Evolutionary conservation across 192 early-diverging fungal species (phyloP), one percentile per base, ranked within the genome.

Genomic region (Chytriomyces sp.): DNA sequence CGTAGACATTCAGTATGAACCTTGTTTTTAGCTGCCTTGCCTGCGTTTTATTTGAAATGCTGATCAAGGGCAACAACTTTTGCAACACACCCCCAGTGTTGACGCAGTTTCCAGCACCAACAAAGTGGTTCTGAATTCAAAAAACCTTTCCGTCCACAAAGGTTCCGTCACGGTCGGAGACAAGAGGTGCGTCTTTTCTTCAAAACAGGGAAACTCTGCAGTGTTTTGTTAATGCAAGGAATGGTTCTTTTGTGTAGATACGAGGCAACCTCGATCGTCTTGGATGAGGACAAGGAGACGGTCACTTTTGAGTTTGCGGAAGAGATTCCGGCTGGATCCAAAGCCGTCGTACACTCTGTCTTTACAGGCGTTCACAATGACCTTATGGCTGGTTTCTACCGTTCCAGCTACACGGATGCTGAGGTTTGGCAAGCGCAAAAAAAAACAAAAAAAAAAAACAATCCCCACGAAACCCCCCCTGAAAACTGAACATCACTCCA

Each of bases 331-430:
- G 81, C 76, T 9, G 85, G 83, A 53, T 67, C 85, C 49, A 84
- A 63, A 1, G 87, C 82, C n/a, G 60, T 77, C 45, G 74, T 90
- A 6, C 50, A 68, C 61, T 48, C 82, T 53, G 80, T 83, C 62
- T 90, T 89, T 79, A 81, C 83, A 11, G 87, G 87, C 59, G 79
- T 78, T 28, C 87, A 88, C 79, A 86, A 85, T 65, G 87, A 78
- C 44, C 88, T 93, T 75, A 96, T 99, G 96, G 87, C 88, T 50
- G 96, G 97, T 2, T 98, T 99, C 82, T 99, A 98, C 86, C 90
- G 96, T 57, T 91, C 89, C 64, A 86, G 85, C 45, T 97, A 92
- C 81, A 85, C 86, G 57, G 86, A 89, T 73, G 79, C 72, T 16
- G 79, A 83, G 45, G 93, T 73, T 23, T 62, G 59, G 9, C 18